These are phyloP conservation scores for Halenospora varia DNA, from an alignment of 495 filamentous ascomycete genomes.

Conservation along the genomic window DNA sequence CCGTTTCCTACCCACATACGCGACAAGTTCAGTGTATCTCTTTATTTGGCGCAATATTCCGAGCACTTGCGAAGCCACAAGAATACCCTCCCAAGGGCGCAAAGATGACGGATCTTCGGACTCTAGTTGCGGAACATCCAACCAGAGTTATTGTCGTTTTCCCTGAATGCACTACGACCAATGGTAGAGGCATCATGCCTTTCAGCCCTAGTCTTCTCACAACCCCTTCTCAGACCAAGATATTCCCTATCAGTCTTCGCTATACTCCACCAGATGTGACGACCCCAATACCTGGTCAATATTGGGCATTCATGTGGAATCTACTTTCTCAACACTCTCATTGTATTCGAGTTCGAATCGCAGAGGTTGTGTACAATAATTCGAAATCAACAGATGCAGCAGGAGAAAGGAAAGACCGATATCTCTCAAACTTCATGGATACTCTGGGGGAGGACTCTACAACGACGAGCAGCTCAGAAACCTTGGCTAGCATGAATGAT, in stretches of 20 bases:
- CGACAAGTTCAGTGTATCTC: constrained; percentile 71
- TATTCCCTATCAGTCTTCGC: constrained; percentile 85
- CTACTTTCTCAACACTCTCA: constrained; percentile 83
- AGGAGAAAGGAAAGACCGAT: constrained; percentile 33
- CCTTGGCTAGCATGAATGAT: constrained; percentile 30
- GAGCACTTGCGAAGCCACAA: constrained; percentile 62
- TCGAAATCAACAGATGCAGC: constrained; percentile 24
- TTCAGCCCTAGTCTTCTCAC: constrained; percentile 70
- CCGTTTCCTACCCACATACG: constrained; percentile 68
- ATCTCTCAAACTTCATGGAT: constrained; percentile 48
- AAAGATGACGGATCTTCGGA: constrained; percentile 53
- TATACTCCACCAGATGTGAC: constrained; percentile 88
- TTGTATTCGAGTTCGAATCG: constrained; percentile 85
- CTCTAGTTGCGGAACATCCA: constrained; percentile 63
- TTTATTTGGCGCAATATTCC: constrained; percentile 66
- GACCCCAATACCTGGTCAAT: constrained; percentile 76
- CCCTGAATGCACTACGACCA: constrained; percentile 91
- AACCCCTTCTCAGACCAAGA: constrained; percentile 56
- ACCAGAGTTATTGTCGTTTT: constrained; percentile 76
- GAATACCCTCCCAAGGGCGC: constrained; percentile 42
- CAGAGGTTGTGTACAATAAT: constrained; percentile 58
- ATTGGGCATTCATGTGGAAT: constrained; percentile 72
- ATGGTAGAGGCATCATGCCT: constrained; percentile 85
- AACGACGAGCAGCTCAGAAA: constrained; percentile 30
- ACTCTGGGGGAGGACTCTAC: constrained; percentile 34